A percentile compares a stretch with the other conserved stretches of the same genome.
Evolutionary conservation across 768 basidiomycete genomes (phyloP).

Genomic region (Rhodotorula taiwanensis): DNA sequence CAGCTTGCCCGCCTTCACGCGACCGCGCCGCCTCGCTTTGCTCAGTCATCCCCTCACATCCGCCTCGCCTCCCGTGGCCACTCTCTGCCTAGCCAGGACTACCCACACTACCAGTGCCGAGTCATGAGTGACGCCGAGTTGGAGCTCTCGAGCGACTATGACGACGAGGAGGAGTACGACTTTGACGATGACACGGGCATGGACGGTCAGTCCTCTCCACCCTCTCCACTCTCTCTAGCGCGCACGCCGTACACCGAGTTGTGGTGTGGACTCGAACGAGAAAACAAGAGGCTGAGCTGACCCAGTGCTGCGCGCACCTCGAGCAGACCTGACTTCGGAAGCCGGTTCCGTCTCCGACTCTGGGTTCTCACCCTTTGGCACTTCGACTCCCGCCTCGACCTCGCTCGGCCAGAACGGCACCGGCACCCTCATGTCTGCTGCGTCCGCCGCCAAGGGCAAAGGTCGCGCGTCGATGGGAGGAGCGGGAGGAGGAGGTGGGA

Average conservation of each 20-base stretch:
- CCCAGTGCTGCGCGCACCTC: too few relatives aligned
- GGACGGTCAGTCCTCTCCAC: constrained; percentile 1
- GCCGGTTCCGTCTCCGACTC: constrained; percentile 18
- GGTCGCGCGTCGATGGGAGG: constrained; percentile 5
- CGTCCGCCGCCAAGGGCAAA: constrained; percentile 17
- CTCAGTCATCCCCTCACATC: not conserved
- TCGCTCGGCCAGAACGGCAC: too few relatives aligned
- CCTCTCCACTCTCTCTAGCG: not conserved
- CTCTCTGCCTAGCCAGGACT: not conserved
- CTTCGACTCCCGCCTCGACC: constrained; percentile 9
- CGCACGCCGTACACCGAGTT: too few relatives aligned
- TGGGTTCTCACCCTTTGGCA: constrained; percentile 17
- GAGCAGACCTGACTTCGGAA: constrained; percentile 9
- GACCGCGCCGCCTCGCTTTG: not conserved
- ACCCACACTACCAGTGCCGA: not conserved
- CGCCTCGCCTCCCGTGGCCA: not conserved
- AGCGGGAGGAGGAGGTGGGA: too few relatives aligned
- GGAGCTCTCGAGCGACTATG: constrained; percentile 10
- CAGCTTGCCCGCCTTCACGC: not conserved
- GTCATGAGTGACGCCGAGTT: constrained; percentile 29
- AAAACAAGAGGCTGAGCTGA: too few relatives aligned
- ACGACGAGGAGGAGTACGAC: constrained; percentile 13
- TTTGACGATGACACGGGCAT: constrained; percentile 20
- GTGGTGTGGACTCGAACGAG: too few relatives aligned
- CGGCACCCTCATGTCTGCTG: not conserved